Evolutionary conservation across 305 asterid genomes (phyloP).

Genomic region (Fraxinus dipetala): DNA sequence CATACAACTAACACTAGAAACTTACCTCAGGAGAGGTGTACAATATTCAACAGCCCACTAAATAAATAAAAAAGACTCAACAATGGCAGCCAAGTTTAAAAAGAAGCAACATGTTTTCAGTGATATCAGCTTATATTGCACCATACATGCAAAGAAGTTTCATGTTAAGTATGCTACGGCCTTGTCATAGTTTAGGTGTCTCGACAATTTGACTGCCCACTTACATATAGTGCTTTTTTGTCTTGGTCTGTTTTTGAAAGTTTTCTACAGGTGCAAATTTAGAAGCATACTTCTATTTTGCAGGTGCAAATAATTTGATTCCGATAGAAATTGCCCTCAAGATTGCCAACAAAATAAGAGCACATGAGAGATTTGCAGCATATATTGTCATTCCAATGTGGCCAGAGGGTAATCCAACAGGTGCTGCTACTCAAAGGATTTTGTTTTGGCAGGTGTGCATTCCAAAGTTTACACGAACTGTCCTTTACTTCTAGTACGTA

Average conservation of each 20-base stretch:
- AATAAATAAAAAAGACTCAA: background rate
- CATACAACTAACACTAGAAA: background rate
- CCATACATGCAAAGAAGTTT: background rate
- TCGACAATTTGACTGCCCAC: background rate
- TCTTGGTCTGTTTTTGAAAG: background rate
- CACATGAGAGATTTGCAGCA: constrained; percentile 82
- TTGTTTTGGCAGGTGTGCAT: constrained; percentile 88
- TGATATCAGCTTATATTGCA: background rate
- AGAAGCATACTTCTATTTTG: constrained; percentile 12
- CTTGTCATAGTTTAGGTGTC: background rate
- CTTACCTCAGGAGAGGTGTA: background rate
- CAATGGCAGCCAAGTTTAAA: background rate
- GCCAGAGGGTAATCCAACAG: constrained; percentile 99
- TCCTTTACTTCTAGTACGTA: background rate
- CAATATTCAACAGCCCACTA: background rate
- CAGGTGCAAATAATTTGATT: constrained; percentile 90
- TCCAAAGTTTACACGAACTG: background rate
- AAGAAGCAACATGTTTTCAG: background rate
- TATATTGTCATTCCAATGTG: constrained; percentile 95
- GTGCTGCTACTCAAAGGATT: constrained; percentile 89
- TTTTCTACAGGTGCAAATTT: background rate
- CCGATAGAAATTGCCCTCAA: constrained; percentile 92
- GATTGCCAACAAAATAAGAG: constrained; percentile 76
- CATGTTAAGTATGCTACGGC: background rate
- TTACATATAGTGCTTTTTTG: background rate